phyloP scores from a whole-genome alignment of 306 rosid genomes.

The Lupinus albus region DNA sequence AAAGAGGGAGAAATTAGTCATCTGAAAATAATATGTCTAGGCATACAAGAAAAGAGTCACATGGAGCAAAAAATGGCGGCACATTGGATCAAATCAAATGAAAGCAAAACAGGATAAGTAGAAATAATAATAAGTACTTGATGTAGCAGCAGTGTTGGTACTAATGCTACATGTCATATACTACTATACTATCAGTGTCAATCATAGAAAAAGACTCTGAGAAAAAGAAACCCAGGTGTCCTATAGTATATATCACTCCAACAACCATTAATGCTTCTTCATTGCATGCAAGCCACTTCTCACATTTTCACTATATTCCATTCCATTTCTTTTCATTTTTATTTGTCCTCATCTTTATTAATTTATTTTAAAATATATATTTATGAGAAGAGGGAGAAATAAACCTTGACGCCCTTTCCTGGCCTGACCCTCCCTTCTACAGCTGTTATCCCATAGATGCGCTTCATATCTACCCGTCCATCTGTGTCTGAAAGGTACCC shows the following conservation, averaged over 20 bases:
- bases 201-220: conserved; percentile 52
- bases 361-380: background rate
- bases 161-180: conserved; percentile 19
- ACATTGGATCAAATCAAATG: conserved; percentile 74
- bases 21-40: conserved; percentile 18
- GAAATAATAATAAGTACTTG: conserved; percentile 36
- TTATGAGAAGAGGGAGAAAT: background rate
- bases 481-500: conserved; percentile 63
- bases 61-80: conserved; percentile 91
- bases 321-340: background rate
- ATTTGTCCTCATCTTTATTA: background rate
- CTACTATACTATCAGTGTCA: conserved; percentile 69
- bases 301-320: conserved; percentile 1
- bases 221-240: conserved; percentile 51
- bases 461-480: conserved; percentile 99
- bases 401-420: conserved; percentile 99
- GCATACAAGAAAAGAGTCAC: conserved; percentile 43
- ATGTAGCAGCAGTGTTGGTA: background rate
- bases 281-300: conserved; percentile 62
- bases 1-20: conserved; percentile 11
- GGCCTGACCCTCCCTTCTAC: conserved; percentile 98
- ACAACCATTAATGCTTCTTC: conserved; percentile 45
- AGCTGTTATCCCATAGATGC: conserved; percentile 99
- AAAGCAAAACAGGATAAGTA: conserved; percentile 37
- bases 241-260: conserved; percentile 38